Evolutionary conservation across 1,284 basidiomycete genomes (phyloP), one percentile per base, ranked within the genome.

Genomic region (Fereydounia khargensis): DNA sequence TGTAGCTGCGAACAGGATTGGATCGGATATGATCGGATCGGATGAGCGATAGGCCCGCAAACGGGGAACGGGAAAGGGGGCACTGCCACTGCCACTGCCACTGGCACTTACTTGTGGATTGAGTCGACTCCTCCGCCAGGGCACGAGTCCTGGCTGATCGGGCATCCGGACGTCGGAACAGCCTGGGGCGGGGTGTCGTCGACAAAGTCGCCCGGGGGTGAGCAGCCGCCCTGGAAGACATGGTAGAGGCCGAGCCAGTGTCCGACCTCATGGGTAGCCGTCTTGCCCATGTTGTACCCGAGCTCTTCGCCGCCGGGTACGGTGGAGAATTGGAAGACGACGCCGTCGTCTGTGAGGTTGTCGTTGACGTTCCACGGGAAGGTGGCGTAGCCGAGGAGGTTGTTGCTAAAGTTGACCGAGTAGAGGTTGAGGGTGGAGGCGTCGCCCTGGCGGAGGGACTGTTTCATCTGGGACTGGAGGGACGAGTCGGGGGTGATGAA

Each of bases 171-270:
- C 10, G 61, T 57, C 3, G 62, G 49, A 2, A 19, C 18, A n/a
- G 42, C 47, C 44, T 68, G 53, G 25, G 65, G 51, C 20, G 81
- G 79, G 2, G 82, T 83, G 58, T 84, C 83, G 27, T 68, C 61
- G 41, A 84, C 82, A 28, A 50, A 64, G 64, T 84, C 82, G 13
- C 82, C 82, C 14, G 75, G 43, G 28, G 77, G 78, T 25, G 54
- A 58, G 77, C 82, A 83, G 4, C 82, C 82, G 21, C 82, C 82
- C 63, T 83, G 80, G 78, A 83, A 84, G 25, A 82, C 81, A 68
- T 84, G 82, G 73, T 81, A 82, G 27, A 83, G 77, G 25, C 82
- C 82, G 57, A 82, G 34, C 65, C 64, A 70, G 34, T 62, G 53
- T 1, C 58, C 64, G 35, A 79, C 81, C 68, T 84, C 82, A 64